Evolutionary conservation across 352 stramenopile genomes (phyloP).

Genomic region (Achlya hypogyna): DNA sequence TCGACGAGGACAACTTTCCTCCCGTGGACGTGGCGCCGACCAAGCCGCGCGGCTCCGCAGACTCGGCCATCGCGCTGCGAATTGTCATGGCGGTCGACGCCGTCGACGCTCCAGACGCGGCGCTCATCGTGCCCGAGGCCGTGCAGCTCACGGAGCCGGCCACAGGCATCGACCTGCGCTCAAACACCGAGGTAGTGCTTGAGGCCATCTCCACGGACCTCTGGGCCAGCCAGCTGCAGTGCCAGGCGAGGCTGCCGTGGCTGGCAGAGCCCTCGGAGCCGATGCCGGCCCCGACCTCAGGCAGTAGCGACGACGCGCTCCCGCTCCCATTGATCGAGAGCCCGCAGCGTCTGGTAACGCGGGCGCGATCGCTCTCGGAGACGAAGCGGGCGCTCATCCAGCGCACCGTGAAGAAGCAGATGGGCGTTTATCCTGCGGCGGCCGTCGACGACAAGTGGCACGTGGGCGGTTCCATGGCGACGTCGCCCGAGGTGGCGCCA

Average conservation of each 20-base stretch:
- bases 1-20: constrained; percentile 8
- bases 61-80: background rate
- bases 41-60: background rate
- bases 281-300: background rate
- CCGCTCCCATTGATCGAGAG: background rate
- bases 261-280: constrained; percentile 33
- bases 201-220: constrained; percentile 84
- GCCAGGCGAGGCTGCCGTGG: constrained; percentile 65
- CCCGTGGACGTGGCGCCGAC: background rate
- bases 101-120: background rate
- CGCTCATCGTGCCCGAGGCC: constrained; percentile 11
- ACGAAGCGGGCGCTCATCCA: constrained; percentile 26
- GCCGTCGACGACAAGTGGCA: constrained; percentile 66
- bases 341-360: constrained; percentile 7
- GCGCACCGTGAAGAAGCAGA: constrained; percentile 55
- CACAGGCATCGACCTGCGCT: background rate
- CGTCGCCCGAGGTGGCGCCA: constrained; percentile 51
- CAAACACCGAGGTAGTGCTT: constrained; percentile 65
- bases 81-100: constrained; percentile 7
- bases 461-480: constrained; percentile 50
- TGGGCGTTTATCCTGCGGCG: constrained; percentile 60
- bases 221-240: constrained; percentile 76
- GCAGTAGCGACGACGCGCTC: background rate
- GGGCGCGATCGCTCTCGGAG: constrained; percentile 1
- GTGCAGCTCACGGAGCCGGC: background rate